phyloP scores from a whole-genome alignment of 2,329 filamentous ascomycete species.

The Colletotrichum trifolii region DNA sequence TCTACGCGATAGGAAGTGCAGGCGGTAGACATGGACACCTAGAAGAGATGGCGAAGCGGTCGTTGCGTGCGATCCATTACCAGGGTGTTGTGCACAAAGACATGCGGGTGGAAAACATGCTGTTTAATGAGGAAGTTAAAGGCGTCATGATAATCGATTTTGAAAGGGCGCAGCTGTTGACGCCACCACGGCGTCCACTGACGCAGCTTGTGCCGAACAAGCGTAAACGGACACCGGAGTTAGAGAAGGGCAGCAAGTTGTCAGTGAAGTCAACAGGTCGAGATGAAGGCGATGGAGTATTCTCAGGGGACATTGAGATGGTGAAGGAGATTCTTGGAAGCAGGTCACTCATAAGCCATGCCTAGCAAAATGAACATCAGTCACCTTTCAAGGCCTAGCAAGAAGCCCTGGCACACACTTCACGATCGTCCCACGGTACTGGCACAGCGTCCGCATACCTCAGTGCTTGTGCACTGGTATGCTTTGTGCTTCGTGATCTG shows the following conservation, averaged over 20 bases:
- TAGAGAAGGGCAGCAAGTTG: not conserved
- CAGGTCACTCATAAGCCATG: too few species aligned
- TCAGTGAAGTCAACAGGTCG: not conserved
- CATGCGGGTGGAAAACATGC: conserved; percentile 41
- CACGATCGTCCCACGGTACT: too few species aligned
- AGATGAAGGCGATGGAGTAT: not conserved
- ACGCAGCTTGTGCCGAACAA: conserved; percentile 41
- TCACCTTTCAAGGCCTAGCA: too few species aligned
- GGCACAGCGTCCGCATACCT: too few species aligned
- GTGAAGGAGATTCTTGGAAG: too few species aligned
- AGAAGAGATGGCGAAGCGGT: conserved; percentile 28
- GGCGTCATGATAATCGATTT: conserved; percentile 47
- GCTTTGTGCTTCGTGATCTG: too few species aligned
- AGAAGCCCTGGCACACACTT: too few species aligned
- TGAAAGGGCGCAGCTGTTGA: conserved; percentile 42
- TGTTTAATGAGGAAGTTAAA: conserved; percentile 38
- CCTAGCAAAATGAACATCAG: too few species aligned
- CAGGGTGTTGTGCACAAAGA: conserved; percentile 44
- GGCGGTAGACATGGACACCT: conserved; percentile 14
- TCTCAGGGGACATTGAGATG: not conserved
- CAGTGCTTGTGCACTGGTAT: too few species aligned
- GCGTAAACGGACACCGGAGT: conserved; percentile 16
- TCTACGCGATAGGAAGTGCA: not conserved
- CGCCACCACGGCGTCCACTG: conserved; percentile 35
- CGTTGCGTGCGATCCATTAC: conserved; percentile 40